Evolutionary conservation across 78 protist species (phyloP).

Genomic region (Protostelium mycophagum): DNA sequence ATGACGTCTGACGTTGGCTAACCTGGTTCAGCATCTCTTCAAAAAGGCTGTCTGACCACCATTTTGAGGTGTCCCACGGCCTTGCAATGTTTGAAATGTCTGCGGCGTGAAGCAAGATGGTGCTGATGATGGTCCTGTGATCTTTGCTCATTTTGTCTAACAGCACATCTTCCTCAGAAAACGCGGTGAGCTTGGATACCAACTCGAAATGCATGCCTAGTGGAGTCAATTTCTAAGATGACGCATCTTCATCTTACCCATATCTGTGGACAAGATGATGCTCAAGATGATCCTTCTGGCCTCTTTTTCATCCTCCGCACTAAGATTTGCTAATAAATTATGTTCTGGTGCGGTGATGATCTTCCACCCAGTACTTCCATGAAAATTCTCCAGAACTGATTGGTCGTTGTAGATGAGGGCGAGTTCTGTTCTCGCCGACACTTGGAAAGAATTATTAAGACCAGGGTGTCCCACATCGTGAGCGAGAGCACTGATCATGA

Average conservation of each 20-base stretch:
- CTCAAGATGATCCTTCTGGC: constrained; percentile 41
- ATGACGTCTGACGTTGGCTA: background rate
- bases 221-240: no score
- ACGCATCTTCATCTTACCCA: constrained; percentile 4
- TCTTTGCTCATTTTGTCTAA: no score
- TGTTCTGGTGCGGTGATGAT: constrained; percentile 52
- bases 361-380: constrained; percentile 67
- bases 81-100: background rate
- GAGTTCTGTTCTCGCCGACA: constrained; percentile 59
- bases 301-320: constrained; percentile 52
- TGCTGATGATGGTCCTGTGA: background rate
- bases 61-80: background rate
- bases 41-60: background rate
- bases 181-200: no score
- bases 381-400: constrained; percentile 81
- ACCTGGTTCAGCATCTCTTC: background rate
- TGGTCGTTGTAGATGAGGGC: constrained; percentile 74
- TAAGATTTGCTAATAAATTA: constrained; percentile 64
- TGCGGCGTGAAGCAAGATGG: background rate
- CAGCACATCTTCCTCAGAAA: no score
- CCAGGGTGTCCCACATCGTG: constrained; percentile 91
- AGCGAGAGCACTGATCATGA: constrained; percentile 66
- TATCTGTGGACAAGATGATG: constrained; percentile 45
- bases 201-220: no score
- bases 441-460: constrained; percentile 62